These are phyloP conservation scores for Mycena galericulata DNA, from an alignment of 768 basidiomycete species.

Conservation along the genomic window DNA sequence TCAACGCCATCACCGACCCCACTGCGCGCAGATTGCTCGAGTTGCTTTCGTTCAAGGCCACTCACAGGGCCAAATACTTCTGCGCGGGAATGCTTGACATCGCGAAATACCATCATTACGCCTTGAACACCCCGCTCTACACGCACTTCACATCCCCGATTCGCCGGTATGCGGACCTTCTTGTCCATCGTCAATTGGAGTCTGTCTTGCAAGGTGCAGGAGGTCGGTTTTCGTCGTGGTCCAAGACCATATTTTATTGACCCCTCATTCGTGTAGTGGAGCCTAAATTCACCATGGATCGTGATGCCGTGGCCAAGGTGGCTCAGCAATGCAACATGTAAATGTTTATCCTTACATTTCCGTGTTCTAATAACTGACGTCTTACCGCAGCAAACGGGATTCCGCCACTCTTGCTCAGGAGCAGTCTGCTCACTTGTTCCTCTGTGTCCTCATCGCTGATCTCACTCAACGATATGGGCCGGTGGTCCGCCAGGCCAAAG, in stretches of 20 bases:
- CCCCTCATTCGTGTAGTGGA: conserved; percentile 58
- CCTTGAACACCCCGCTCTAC: conserved; percentile 91
- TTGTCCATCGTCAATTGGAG: conserved; percentile 97
- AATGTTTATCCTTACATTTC: conserved; percentile 42
- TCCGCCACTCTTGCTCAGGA: conserved; percentile 94
- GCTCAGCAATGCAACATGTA: conserved; percentile 99
- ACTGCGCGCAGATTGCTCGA: conserved; percentile 84
- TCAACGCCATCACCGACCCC: conserved; percentile 79
- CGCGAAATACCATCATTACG: conserved; percentile 95
- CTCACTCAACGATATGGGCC: conserved; percentile 96
- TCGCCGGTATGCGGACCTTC: conserved; percentile 91
- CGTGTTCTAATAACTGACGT: conserved; percentile 14
- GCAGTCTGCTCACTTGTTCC: conserved; percentile 94
- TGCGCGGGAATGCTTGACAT: conserved; percentile 99
- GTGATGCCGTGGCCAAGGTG: conserved; percentile 96
- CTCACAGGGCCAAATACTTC: conserved; percentile 96
- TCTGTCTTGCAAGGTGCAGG: conserved; percentile 82
- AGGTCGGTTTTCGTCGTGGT: conserved; percentile 39
- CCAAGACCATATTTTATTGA: conserved; percentile 15
- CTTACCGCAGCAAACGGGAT: conserved; percentile 79
- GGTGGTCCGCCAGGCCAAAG: conserved; percentile 94
- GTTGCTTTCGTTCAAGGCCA: conserved; percentile 90
- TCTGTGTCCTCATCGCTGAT: conserved; percentile 94
- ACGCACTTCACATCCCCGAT: conserved; percentile 95
- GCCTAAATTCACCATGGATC: conserved; percentile 95